A percentile compares a stretch with the other conserved stretches of the same genome.
These are phyloP conservation scores for Ceratocystis colombiana DNA, from an alignment of 2,329 filamentous ascomycete genomes.

Conservation along the genomic window DNA sequence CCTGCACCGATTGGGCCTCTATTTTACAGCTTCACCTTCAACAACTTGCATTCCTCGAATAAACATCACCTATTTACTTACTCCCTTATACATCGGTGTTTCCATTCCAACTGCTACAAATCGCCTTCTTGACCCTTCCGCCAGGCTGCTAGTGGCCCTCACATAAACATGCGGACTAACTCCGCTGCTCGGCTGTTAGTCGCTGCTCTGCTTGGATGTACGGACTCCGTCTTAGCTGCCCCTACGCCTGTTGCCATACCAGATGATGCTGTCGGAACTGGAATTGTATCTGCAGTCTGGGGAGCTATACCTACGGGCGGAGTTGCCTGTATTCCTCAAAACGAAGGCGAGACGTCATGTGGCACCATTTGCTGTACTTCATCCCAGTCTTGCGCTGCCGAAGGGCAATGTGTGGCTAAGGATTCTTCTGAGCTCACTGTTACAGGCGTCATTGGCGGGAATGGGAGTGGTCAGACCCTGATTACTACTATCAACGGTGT, in stretches of 20 bases:
- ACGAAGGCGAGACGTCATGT: constrained; percentile 51
- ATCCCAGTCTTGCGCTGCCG: constrained; percentile 55
- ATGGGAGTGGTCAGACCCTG: constrained; percentile 33
- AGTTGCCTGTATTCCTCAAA: constrained; percentile 42
- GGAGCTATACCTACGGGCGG: constrained; percentile 37
- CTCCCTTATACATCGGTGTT: background rate
- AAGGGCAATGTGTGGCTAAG: constrained; percentile 49
- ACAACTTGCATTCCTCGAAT: background rate
- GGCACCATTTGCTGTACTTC: constrained; percentile 60
- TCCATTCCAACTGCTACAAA: constrained; percentile 8
- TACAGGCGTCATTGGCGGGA: constrained; percentile 29
- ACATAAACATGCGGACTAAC: constrained; percentile 7
- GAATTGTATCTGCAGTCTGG: constrained; percentile 44
- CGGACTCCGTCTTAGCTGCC: constrained; percentile 17
- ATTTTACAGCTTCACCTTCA: background rate
- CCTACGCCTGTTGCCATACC: constrained; percentile 19
- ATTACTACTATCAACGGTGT: constrained; percentile 39
- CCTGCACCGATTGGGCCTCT: background rate
- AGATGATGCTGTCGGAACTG: constrained; percentile 38
- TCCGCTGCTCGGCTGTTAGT: constrained; percentile 15
- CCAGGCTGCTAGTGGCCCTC: background rate
- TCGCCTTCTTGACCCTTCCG: background rate
- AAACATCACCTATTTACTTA: background rate
- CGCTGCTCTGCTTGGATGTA: constrained; percentile 9
- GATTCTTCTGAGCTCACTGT: constrained; percentile 34